Conservation (phyloP, 768 basidiomycete species). For the Tephrocybe sp. region DNA sequence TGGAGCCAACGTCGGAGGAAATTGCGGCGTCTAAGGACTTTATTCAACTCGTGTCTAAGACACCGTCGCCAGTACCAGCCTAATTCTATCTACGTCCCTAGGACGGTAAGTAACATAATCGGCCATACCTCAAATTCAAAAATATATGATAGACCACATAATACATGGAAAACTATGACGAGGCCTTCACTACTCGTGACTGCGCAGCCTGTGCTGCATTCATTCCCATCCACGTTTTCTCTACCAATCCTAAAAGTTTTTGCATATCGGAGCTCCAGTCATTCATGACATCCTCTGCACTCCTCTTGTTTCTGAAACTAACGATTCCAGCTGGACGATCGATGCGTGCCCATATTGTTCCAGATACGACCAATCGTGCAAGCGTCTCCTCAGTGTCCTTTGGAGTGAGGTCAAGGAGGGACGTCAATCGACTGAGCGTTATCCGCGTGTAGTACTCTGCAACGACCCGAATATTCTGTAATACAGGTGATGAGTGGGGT, state of each 20-base stretch:
- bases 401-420: constrained; percentile 81
- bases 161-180: constrained; percentile 15
- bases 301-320: constrained; percentile 80
- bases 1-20: constrained; percentile 12
- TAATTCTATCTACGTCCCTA: too few species aligned
- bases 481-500: neutral
- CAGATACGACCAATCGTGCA: constrained; percentile 86
- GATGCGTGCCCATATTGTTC: constrained; percentile 90
- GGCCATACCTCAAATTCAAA: too few species aligned
- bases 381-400: constrained; percentile 88
- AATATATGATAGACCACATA: constrained; percentile 21
- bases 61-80: too few species aligned
- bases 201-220: constrained; percentile 88
- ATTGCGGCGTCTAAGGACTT: constrained; percentile 4
- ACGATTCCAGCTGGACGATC: constrained; percentile 92
- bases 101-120: too few species aligned
- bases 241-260: constrained; percentile 85
- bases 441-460: constrained; percentile 95
- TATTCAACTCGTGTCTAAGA: too few species aligned
- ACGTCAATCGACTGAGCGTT: constrained; percentile 76
- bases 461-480: constrained; percentile 93
- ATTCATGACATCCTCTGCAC: constrained; percentile 93
- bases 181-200: constrained; percentile 49
- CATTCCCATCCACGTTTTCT: constrained; percentile 99
- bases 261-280: constrained; percentile 98